Evolutionary conservation across 1,139 yeast species (phyloP).

Genomic region (Geotrichum citri-aurantii): DNA sequence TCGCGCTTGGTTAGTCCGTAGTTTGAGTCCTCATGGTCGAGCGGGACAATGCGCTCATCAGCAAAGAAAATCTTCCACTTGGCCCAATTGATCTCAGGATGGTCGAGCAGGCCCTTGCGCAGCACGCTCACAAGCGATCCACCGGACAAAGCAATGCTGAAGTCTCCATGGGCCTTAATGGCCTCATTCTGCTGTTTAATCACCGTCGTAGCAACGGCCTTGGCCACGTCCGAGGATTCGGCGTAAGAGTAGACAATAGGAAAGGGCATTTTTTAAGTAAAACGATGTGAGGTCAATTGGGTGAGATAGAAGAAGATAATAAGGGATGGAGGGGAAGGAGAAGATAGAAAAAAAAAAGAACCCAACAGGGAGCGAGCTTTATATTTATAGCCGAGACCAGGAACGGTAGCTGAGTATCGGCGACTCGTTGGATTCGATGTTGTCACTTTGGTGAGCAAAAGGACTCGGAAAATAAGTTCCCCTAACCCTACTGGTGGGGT

Average conservation of each 20-base stretch:
- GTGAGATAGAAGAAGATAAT: not conserved
- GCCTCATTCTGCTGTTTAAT: constrained; percentile 73
- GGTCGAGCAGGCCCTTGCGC: constrained; percentile 61
- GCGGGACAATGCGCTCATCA: constrained; percentile 67
- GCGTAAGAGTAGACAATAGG: constrained; percentile 26
- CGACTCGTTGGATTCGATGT: not conserved
- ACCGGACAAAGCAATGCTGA: constrained; percentile 80
- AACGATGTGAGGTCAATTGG: not conserved
- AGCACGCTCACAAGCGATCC: constrained; percentile 82
- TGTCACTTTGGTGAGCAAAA: not conserved
- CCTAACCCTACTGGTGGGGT: not conserved
- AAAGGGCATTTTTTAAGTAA: constrained; percentile 20
- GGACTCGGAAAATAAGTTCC: not conserved
- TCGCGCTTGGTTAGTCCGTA: constrained; percentile 56
- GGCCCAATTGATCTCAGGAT: constrained; percentile 52
- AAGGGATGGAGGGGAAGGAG: not conserved
- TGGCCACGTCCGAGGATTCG: constrained; percentile 27
- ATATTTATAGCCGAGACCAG: not conserved
- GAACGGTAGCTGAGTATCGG: not conserved
- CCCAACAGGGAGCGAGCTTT: not conserved
- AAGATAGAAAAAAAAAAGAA: not conserved
- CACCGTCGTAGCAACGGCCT: constrained; percentile 86
- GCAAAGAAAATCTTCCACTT: constrained; percentile 68
- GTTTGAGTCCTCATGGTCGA: constrained; percentile 62
- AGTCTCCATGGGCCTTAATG: constrained; percentile 37